Evolutionary conservation across 192 early-diverging fungal genomes (phyloP), one percentile per base, ranked within the genome.

Genomic region (Coemansia sp.): DNA sequence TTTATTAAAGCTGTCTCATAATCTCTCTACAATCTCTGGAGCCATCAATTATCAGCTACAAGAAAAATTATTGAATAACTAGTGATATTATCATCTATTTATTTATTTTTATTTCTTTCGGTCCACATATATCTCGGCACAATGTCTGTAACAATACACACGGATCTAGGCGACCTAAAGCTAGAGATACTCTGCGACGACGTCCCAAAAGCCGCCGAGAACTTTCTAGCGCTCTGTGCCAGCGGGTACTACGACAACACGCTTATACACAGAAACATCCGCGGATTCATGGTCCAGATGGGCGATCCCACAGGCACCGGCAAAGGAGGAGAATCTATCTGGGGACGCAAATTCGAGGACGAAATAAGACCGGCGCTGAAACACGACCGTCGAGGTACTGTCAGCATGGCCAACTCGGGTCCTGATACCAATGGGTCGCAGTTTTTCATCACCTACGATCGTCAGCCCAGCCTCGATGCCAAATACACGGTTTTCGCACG

Each of bases 211-310:
- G 83, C 94, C 4, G 85, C 90, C 7, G 92, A 95, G 88, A 98
- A 98, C 84, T 98, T 98, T 84, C 74, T 98, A 45, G 96, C 96
- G 2, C 72, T 98, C n/a, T 96, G 95, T 57, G 96, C 94, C 34
- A 89, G 85, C 67, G 91, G 91, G 48, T 98, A 97, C 75, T 98
- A 98, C 75, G 91, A 97, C 77, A 85, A 87, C 59, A 89, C 86
- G 54, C 73, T 92, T 31, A 89, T 98, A 63, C 95, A 96, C 68
- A 81, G 88, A 58, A 95, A 93, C 68, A 93, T 95, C 59, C 85
- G 79, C 69, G 90, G 88, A 3, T 95, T 95, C 73, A 94, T 95
- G 76, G 82, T 92, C n/a, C 91, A 92, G 81, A 95, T 92, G 64
- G 93, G 93, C 45, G 93, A 95, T 63, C 94, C 93, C 2, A 92